phyloP scores from a whole-genome alignment of 1,284 basidiomycete species.

The Chondrostereum purpureum region DNA sequence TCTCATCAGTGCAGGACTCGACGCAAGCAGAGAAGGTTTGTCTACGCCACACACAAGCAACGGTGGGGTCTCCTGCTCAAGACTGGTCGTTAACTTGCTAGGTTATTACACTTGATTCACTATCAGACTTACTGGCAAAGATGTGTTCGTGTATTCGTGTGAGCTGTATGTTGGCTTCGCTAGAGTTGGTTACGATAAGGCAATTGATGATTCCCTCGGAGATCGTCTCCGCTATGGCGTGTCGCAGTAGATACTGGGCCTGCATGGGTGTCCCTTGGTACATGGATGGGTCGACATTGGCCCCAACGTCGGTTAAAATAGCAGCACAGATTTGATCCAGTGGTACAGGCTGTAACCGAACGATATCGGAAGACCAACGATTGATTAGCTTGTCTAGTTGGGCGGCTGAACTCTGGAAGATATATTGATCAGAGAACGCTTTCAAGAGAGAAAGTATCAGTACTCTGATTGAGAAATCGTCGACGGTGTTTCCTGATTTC shows the following conservation, averaged over 20 bases:
- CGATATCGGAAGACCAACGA: slow-evolving; percentile 72
- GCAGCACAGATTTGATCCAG: slow-evolving; percentile 53
- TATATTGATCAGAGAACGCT: background rate
- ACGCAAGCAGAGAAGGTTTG: slow-evolving; percentile 81
- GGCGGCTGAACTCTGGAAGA: slow-evolving; percentile 60
- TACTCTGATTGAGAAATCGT: slow-evolving; percentile 81
- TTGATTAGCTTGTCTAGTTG: slow-evolving; percentile 75
- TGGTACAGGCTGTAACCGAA: slow-evolving; percentile 48
- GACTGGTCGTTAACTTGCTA: too few species aligned
- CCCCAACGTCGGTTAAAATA: slow-evolving; percentile 51
- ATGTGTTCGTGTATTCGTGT: slow-evolving; percentile 80
- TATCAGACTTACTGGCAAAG: slow-evolving; percentile 57
- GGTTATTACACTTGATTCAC: too few species aligned
- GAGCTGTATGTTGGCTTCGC: slow-evolving; percentile 73
- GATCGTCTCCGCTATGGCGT: slow-evolving; percentile 69
- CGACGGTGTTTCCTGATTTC: slow-evolving; percentile 57
- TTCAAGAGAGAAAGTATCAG: too few species aligned
- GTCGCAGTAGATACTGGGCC: slow-evolving; percentile 68
- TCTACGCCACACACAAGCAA: slow-evolving; percentile 77
- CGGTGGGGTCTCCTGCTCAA: slow-evolving; percentile 70
- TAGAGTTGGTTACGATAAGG: slow-evolving; percentile 70
- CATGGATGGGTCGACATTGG: slow-evolving; percentile 32
- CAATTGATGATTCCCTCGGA: slow-evolving; percentile 77
- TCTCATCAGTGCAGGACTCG: slow-evolving; percentile 61
- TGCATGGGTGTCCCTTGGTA: slow-evolving; percentile 53